phyloP scores from a whole-genome alignment of 306 rosid genomes.

The Quercus glauca region DNA sequence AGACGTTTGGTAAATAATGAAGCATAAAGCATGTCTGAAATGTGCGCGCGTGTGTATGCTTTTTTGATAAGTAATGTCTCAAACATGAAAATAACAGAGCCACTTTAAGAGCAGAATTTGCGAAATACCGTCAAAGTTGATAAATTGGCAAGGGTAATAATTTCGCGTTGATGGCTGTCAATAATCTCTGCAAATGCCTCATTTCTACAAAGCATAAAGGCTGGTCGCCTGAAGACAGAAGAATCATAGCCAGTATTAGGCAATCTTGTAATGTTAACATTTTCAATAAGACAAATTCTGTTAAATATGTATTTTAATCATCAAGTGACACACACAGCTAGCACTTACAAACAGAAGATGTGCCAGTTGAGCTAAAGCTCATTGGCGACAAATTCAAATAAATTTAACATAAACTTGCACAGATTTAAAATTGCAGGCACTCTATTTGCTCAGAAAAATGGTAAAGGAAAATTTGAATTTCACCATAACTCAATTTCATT shows the following conservation, averaged over 20 bases:
- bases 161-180: constrained; percentile 52
- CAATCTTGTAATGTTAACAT: background rate
- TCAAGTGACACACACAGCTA: too few relatives aligned
- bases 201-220: constrained; percentile 32
- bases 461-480: background rate
- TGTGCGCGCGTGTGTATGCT: background rate
- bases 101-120: background rate
- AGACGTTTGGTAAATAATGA: background rate
- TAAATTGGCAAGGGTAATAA: constrained; percentile 72
- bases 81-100: background rate
- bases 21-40: background rate
- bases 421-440: background rate
- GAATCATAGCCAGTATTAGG: background rate
- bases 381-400: too few relatives aligned
- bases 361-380: too few relatives aligned
- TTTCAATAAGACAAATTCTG: background rate
- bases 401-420: background rate
- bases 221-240: constrained; percentile 36
- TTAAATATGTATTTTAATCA: background rate
- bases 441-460: background rate
- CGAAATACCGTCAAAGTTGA: constrained; percentile 54
- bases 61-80: background rate
- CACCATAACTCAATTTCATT: background rate
- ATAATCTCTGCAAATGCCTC: constrained; percentile 26
- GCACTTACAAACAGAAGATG: too few relatives aligned